phyloP scores from a whole-genome alignment of 805 yeast species.

The Saturnispora serradocipensis region DNA sequence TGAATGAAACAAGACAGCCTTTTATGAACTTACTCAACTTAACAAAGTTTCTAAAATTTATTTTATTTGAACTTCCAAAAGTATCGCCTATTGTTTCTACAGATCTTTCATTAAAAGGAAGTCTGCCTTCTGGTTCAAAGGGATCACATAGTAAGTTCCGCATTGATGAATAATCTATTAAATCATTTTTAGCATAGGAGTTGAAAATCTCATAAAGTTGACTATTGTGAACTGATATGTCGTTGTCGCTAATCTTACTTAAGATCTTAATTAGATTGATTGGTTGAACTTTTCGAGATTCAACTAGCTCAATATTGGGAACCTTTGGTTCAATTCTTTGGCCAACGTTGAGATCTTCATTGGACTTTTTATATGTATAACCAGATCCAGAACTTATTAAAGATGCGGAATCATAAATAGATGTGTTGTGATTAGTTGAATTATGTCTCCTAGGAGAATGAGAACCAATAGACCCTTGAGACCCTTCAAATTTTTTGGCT shows the following conservation, averaged over 20 bases:
- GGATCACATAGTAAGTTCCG: conserved; percentile 19
- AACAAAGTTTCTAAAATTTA: conserved; percentile 23
- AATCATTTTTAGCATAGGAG: conserved; percentile 13
- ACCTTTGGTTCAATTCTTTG: conserved; percentile 10
- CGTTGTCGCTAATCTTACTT: conserved; percentile 9
- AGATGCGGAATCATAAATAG: conserved; percentile 5
- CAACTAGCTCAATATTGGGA: conserved; percentile 14
- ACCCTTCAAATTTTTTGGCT: not conserved
- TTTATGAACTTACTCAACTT: conserved; percentile 23
- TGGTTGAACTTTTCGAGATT: not conserved
- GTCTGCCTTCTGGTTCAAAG: conserved; percentile 10
- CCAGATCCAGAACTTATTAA: conserved; percentile 2
- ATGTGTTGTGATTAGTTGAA: not conserved
- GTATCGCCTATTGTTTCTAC: conserved; percentile 15
- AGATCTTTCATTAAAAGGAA: conserved; percentile 15
- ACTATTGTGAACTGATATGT: conserved; percentile 19
- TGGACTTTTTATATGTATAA: not conserved
- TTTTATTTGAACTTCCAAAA: conserved; percentile 13
- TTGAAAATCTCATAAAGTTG: conserved; percentile 15
- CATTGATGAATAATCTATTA: conserved; percentile 13
- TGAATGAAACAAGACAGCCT: conserved; percentile 26
- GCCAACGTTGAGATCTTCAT: not conserved
- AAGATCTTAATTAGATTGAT: conserved; percentile 14
- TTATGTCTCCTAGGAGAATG: not conserved
- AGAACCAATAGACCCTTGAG: conserved; percentile 1